These are phyloP conservation scores for Fraxinus latifolia DNA, from an alignment of 305 asterid species.

Conservation along the genomic window DNA sequence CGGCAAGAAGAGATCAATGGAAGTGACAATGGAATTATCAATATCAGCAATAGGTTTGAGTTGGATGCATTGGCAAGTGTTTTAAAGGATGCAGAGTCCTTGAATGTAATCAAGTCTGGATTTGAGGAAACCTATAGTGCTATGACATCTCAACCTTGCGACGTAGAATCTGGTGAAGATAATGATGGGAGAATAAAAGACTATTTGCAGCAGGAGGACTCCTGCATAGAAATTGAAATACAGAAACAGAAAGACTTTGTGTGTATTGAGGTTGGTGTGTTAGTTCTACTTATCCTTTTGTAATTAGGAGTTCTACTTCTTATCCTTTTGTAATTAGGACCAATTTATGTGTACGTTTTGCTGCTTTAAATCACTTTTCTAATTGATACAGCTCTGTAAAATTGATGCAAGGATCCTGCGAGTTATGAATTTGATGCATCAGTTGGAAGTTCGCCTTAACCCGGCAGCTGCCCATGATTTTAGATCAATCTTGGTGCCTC, in stretches of 20 bases:
- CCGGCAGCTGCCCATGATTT: constrained; percentile 67
- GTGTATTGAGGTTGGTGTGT: constrained; percentile 65
- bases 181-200: constrained; percentile 76
- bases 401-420: constrained; percentile 78
- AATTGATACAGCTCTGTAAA: constrained; percentile 74
- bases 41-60: constrained; percentile 61
- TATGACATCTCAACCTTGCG: constrained; percentile 58
- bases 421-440: constrained; percentile 61
- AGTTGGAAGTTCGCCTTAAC: constrained; percentile 67
- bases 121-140: constrained; percentile 68
- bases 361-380: constrained; percentile 33
- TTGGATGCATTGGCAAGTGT: constrained; percentile 83
- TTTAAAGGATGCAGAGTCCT: constrained; percentile 77
- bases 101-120: constrained; percentile 61
- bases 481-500: constrained; percentile 61
- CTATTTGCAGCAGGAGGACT: constrained; percentile 74
- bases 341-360: constrained; percentile 14
- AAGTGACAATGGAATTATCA: constrained; percentile 46
- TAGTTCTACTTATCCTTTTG: constrained; percentile 10
- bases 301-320: constrained; percentile 20
- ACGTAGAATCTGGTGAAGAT: constrained; percentile 80
- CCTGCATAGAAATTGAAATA: constrained; percentile 78
- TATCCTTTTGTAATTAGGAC: constrained; percentile 1
- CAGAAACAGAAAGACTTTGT: constrained; percentile 87
- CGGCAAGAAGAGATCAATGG: constrained; percentile 69